Evolutionary conservation across 2,329 filamentous ascomycete species (phyloP).

Genomic region (Xylaria sp.): DNA sequence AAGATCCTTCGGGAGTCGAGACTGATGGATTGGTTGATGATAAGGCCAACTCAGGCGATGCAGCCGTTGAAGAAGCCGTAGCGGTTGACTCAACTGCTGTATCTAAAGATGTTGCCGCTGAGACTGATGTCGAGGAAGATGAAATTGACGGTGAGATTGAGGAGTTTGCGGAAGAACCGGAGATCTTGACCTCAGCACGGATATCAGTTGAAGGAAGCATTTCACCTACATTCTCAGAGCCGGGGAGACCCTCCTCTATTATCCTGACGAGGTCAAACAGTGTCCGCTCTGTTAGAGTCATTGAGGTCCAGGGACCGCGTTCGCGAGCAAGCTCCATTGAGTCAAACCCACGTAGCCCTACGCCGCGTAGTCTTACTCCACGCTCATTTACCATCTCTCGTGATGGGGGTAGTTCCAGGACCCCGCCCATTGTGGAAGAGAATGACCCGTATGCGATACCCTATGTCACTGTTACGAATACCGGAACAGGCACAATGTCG

Average conservation of each 20-base stretch:
- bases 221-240: conserved; percentile 61
- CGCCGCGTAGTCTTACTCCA: conserved; percentile 44
- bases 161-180: conserved; percentile 67
- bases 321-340: conserved; percentile 63
- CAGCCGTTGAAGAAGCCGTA: conserved; percentile 33
- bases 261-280: conserved; percentile 59
- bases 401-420: conserved; percentile 53
- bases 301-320: conserved; percentile 64
- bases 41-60: conserved; percentile 30
- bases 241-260: conserved; percentile 53
- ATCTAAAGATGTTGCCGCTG: conserved; percentile 25
- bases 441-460: conserved; percentile 36
- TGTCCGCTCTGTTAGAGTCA: conserved; percentile 66
- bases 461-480: conserved; percentile 34
- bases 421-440: conserved; percentile 56
- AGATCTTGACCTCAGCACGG: conserved; percentile 66
- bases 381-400: conserved; percentile 56
- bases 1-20: conserved; percentile 13
- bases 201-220: conserved; percentile 64
- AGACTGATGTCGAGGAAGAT: conserved; percentile 46
- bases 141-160: conserved; percentile 54
- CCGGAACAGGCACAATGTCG: conserved; percentile 33
- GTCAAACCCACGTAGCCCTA: conserved; percentile 48
- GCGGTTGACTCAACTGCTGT: conserved; percentile 27
- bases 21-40: conserved; percentile 34